Evolutionary conservation across 805 yeast genomes (phyloP), one percentile per base, ranked within the genome.

Genomic region (Myxozyma vanderwaltii): DNA sequence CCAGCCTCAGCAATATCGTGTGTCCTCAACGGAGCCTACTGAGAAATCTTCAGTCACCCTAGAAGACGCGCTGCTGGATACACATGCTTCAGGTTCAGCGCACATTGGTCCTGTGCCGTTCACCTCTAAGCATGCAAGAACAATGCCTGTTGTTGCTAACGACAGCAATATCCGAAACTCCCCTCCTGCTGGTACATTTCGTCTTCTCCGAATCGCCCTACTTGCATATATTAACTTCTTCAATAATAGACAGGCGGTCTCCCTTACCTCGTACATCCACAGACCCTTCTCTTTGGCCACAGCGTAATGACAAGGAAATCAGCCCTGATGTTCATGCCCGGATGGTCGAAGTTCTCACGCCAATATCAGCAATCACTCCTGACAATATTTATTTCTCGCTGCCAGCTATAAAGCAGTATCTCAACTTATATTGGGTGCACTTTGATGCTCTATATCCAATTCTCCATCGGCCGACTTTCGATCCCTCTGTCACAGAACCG

Each of bases 381-480:
- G 56, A 59, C 31, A 45, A 51, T 23, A 54, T 57, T 5, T 55
- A 64, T n/a, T 63, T 69, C 26, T 60, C 68, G 1, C 49, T 64
- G 12, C 40, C 55, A 12, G 50, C 60, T 8, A 46, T 69, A 43
- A 48, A 58, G 23, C 41, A 51, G 17, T 75, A 70, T 56, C 51
- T 74, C 8, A 61, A 65, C 10, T 66, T 67, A 8, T 76, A 69
- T 60, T 78, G 80, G 80, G 60, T 61, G 4, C 66, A 70, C 44
- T 77, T 77, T 56, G 74, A 71, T 61, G 63, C 72, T 10, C 67
- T 71, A 26, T 78, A 71, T 60, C 81, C 81, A 1, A 70, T 78
- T 10, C 68, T 78, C 12, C 81, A 78, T 62, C 66, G 69, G 15
- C 69, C 77, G 0, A 72, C 77, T 0, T 74, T 75, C 50, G 47